phyloP scores from a whole-genome alignment of 1,284 basidiomycete genomes.

The Ceratobasidium sp. region DNA sequence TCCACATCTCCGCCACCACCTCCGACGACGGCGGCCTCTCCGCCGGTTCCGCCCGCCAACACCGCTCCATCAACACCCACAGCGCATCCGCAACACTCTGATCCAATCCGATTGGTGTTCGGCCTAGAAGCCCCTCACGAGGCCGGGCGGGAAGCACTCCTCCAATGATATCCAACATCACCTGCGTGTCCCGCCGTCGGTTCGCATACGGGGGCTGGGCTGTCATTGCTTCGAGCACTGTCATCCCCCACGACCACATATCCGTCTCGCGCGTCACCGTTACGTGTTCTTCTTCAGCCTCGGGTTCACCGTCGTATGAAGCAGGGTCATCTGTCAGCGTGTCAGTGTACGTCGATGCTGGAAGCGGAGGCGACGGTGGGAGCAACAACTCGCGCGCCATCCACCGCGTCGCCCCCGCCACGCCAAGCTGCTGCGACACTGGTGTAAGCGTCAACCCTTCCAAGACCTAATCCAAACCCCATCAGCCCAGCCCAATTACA shows the following conservation, averaged over 20 bases:
- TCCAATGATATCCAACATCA: constrained; percentile 38
- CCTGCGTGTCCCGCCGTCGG: constrained; percentile 37
- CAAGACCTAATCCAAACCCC: constrained; percentile 15
- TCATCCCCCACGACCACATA: constrained; percentile 42
- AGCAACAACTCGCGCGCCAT: constrained; percentile 35
- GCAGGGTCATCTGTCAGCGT: not conserved
- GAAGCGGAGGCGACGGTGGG: constrained; percentile 21
- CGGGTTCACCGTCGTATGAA: constrained; percentile 20
- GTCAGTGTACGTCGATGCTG: constrained; percentile 5
- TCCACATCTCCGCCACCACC: constrained; percentile 38
- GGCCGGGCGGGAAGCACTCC: constrained; percentile 25
- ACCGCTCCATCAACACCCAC: constrained; percentile 41
- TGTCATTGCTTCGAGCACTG: constrained; percentile 33
- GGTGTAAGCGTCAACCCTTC: constrained; percentile 37
- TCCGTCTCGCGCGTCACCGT: constrained; percentile 43
- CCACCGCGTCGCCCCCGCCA: constrained; percentile 35
- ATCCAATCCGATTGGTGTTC: not conserved
- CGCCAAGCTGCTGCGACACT: constrained; percentile 25
- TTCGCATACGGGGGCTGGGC: constrained; percentile 38
- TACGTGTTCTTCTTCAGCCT: constrained; percentile 14
- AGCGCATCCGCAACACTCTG: constrained; percentile 14
- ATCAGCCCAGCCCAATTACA: not conserved
- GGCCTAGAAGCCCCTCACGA: not conserved
- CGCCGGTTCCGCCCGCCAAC: constrained; percentile 32
- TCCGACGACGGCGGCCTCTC: constrained; percentile 22